phyloP scores from a whole-genome alignment of 148 eudicot genomes.

The Camellia japonica region DNA sequence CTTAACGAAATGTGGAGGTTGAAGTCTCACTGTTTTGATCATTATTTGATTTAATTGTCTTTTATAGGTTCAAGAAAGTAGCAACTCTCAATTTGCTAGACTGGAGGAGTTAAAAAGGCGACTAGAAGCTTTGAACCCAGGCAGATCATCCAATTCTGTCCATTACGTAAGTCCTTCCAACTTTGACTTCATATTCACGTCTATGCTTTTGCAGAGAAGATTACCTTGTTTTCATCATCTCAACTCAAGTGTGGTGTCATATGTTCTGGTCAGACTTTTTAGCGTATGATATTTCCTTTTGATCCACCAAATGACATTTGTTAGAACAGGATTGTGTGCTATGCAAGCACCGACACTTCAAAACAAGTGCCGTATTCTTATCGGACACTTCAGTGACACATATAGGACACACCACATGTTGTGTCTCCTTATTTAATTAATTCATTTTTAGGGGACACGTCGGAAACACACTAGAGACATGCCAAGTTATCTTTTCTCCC shows the following conservation, averaged over 20 bases:
- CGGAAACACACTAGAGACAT: no score
- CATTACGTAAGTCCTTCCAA: slow-evolving; percentile 36
- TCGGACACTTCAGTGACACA: no score
- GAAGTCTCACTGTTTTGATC: slow-evolving; percentile 9
- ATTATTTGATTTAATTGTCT: slow-evolving; percentile 4
- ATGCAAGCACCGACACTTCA: no score
- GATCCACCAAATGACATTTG: neutral
- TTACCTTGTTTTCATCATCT: neutral
- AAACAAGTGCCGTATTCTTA: no score
- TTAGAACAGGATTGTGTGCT: neutral
- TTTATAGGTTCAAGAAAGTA: slow-evolving; percentile 83
- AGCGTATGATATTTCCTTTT: neutral
- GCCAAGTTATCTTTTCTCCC: no score
- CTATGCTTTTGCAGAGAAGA: neutral
- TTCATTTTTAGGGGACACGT: no score
- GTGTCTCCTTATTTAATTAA: no score
- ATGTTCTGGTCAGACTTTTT: neutral
- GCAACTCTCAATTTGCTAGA: slow-evolving; percentile 62
- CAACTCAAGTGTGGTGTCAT: neutral
- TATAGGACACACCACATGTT: no score
- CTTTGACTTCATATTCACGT: neutral
- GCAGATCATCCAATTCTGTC: slow-evolving; percentile 46
- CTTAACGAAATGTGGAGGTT: neutral
- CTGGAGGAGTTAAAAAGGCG: slow-evolving; percentile 87
- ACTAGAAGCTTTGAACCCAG: slow-evolving; percentile 83